These are phyloP conservation scores for Prototheca wickerhamii DNA, from an alignment of 163 green algal species.

Conservation along the genomic window DNA sequence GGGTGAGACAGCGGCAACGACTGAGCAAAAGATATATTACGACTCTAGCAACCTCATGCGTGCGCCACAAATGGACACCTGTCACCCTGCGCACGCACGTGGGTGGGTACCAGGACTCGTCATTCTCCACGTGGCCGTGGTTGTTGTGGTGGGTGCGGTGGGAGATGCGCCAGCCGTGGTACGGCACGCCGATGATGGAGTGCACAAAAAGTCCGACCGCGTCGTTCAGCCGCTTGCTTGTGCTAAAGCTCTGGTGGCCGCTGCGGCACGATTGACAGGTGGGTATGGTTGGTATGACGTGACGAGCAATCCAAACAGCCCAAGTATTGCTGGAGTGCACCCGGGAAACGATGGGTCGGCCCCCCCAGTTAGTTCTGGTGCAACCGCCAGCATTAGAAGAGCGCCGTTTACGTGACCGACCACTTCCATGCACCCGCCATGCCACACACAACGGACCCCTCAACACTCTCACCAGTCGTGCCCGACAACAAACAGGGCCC, in stretches of 20 bases:
- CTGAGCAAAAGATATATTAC: no score
- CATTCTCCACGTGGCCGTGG: constrained; percentile 91
- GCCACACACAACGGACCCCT: neutral
- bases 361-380: no score
- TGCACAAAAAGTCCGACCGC: constrained; percentile 85
- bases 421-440: no score
- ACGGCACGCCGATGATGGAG: constrained; percentile 88
- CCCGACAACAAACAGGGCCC: constrained; percentile 91
- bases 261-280: constrained; percentile 26
- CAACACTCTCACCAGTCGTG: constrained; percentile 84
- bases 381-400: no score
- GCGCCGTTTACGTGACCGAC: no score
- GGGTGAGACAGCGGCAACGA: no score
- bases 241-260: constrained; percentile 85
- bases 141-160: constrained; percentile 89
- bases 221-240: constrained; percentile 86
- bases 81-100: constrained; percentile 15
- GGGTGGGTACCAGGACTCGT: constrained; percentile 88
- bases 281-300: no score
- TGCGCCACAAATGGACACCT: neutral
- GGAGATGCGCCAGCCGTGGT: constrained; percentile 90
- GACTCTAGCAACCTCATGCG: constrained; percentile 14
- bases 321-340: no score
- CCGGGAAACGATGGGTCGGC: no score
- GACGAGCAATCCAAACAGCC: neutral